A percentile compares a stretch with the other conserved stretches of the same genome.
Evolutionary conservation across 352 stramenopile species (phyloP).

Genomic region (Phytopythium ostracodes): DNA sequence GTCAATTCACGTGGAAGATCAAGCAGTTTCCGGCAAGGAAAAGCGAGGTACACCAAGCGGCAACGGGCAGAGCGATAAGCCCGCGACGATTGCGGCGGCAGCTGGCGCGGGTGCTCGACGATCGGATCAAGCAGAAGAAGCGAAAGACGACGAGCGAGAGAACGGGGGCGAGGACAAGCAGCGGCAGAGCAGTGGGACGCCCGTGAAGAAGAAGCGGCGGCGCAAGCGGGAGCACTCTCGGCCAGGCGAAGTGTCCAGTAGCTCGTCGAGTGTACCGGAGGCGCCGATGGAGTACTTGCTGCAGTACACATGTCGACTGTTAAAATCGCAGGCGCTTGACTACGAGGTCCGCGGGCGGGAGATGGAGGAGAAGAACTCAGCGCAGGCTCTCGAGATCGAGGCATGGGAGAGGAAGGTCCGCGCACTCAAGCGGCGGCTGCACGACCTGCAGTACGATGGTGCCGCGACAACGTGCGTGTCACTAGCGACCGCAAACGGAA

Average conservation of each 20-base stretch:
- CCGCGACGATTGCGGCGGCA: too few relatives aligned
- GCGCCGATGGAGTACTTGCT: constrained; percentile 37
- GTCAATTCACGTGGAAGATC: background rate
- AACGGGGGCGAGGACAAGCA: background rate
- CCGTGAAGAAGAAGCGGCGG: constrained; percentile 13
- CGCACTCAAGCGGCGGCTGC: constrained; percentile 20
- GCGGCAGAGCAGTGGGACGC: background rate
- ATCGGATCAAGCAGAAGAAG: background rate
- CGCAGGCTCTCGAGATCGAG: constrained; percentile 23
- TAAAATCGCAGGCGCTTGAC: constrained; percentile 35
- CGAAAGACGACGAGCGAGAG: background rate
- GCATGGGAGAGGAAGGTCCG: constrained; percentile 38
- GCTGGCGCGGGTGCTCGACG: background rate
- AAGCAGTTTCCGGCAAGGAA: background rate
- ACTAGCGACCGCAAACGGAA: background rate
- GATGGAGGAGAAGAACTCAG: constrained; percentile 35
- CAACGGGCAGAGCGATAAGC: background rate
- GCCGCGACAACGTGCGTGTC: background rate
- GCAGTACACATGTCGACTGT: constrained; percentile 30
- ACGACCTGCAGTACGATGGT: constrained; percentile 21
- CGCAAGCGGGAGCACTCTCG: constrained; percentile 7
- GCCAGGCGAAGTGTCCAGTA: background rate
- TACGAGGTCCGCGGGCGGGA: constrained; percentile 39
- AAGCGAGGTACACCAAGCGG: background rate
- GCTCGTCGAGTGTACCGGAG: constrained; percentile 3